These are phyloP conservation scores for Argentina anserina DNA, from an alignment of 306 rosid genomes.

Conservation along the genomic window DNA sequence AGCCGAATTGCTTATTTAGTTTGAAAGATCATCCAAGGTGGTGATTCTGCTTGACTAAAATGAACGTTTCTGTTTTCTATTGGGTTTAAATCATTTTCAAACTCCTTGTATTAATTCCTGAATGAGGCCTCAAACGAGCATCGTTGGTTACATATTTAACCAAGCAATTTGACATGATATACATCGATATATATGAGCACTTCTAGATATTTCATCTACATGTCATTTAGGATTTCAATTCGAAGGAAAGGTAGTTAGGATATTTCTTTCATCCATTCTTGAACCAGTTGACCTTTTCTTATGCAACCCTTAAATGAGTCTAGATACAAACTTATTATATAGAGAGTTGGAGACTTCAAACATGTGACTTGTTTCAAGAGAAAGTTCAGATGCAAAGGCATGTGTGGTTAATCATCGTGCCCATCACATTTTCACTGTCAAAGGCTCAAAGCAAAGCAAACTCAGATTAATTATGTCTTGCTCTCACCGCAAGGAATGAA, in stretches of 20 bases:
- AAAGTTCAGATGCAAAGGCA: constrained; percentile 11
- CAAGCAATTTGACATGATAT: neutral
- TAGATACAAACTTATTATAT: constrained; percentile 2
- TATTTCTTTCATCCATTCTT: neutral
- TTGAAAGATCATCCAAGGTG: neutral
- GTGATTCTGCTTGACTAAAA: neutral
- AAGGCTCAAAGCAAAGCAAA: constrained; percentile 46
- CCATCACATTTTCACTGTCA: constrained; percentile 27
- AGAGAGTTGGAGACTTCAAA: constrained; percentile 13
- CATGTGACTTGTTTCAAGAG: constrained; percentile 22
- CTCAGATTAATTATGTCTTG: constrained; percentile 26
- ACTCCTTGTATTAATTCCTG: neutral
- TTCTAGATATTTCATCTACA: neutral
- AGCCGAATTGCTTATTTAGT: no score
- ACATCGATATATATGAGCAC: no score
- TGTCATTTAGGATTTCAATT: neutral
- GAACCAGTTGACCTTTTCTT: neutral
- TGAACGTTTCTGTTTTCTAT: neutral
- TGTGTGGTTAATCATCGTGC: constrained; percentile 15
- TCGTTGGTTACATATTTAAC: neutral
- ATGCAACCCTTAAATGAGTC: neutral
- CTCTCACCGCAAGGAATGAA: constrained; percentile 42
- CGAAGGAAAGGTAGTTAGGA: neutral
- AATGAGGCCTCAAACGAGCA: neutral
- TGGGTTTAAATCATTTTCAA: neutral